Evolutionary conservation across 352 stramenopile genomes (phyloP).

Genomic region (Phytophthora podocarpi): DNA sequence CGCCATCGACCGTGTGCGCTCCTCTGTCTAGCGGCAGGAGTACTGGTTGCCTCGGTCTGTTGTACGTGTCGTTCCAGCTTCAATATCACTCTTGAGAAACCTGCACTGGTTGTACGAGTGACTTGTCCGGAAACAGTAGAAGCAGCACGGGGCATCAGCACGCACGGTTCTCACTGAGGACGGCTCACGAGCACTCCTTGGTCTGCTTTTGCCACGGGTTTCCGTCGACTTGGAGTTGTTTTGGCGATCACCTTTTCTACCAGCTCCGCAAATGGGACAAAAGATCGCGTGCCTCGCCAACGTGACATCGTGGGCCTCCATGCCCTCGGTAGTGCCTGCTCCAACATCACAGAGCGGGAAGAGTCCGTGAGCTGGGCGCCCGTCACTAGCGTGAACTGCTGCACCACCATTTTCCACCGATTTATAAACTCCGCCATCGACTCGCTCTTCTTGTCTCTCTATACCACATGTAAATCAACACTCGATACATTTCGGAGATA

Average conservation of each 20-base stretch:
- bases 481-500: constrained; percentile 31
- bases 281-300: constrained; percentile 24
- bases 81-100: too few relatives aligned
- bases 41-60: too few relatives aligned
- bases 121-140: too few relatives aligned
- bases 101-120: too few relatives aligned
- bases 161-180: neutral
- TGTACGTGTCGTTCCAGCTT: too few relatives aligned
- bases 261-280: constrained; percentile 26
- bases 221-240: neutral
- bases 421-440: constrained; percentile 18
- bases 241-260: constrained; percentile 15
- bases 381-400: constrained; percentile 24
- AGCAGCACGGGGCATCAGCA: too few relatives aligned
- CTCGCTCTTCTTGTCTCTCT: constrained; percentile 28
- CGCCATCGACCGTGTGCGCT: neutral
- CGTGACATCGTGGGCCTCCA: constrained; percentile 13
- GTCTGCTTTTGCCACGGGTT: neutral
- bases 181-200: neutral
- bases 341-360: constrained; percentile 26
- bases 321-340: constrained; percentile 15
- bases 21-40: neutral
- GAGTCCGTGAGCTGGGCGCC: constrained; percentile 20
- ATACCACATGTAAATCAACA: constrained; percentile 24
- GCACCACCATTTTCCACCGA: constrained; percentile 23